phyloP scores from a whole-genome alignment of 1,284 basidiomycete species.

The Ganoderma multipileum region DNA sequence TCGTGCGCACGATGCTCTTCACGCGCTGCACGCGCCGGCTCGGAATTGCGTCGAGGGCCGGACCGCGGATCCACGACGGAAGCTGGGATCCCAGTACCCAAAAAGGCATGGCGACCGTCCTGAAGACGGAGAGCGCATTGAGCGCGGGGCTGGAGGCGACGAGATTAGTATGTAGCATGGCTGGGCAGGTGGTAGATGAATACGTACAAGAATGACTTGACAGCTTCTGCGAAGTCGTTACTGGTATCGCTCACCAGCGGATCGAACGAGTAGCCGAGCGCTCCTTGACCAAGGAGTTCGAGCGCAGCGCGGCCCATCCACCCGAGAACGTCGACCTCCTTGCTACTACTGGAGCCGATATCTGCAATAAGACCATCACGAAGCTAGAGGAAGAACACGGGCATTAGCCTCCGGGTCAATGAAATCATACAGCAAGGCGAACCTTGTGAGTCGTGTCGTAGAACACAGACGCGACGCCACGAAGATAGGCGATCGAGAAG shows the following conservation, averaged over 20 bases:
- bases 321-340: constrained; percentile 43
- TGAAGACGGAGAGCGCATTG: constrained; percentile 5
- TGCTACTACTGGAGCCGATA: constrained; percentile 21
- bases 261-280: constrained; percentile 48
- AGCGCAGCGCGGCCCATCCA: constrained; percentile 46
- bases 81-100: not conserved
- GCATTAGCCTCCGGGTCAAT: no score
- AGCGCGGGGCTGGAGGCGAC: constrained; percentile 4
- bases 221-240: constrained; percentile 34
- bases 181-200: not conserved
- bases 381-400: no score
- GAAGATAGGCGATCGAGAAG: constrained; percentile 21
- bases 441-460: constrained; percentile 17
- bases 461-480: constrained; percentile 16
- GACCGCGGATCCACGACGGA: constrained; percentile 44
- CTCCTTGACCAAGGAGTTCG: constrained; percentile 48
- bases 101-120: constrained; percentile 18
- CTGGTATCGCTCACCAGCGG: constrained; percentile 38
- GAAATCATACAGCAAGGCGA: not conserved
- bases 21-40: constrained; percentile 42
- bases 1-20: constrained; percentile 45
- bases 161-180: no score
- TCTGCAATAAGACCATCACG: constrained; percentile 24
- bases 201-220: constrained; percentile 34
- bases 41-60: constrained; percentile 45